Conservation (phyloP, 2,329 filamentous ascomycete species). For the Pseudopithomyces chartarum region DNA sequence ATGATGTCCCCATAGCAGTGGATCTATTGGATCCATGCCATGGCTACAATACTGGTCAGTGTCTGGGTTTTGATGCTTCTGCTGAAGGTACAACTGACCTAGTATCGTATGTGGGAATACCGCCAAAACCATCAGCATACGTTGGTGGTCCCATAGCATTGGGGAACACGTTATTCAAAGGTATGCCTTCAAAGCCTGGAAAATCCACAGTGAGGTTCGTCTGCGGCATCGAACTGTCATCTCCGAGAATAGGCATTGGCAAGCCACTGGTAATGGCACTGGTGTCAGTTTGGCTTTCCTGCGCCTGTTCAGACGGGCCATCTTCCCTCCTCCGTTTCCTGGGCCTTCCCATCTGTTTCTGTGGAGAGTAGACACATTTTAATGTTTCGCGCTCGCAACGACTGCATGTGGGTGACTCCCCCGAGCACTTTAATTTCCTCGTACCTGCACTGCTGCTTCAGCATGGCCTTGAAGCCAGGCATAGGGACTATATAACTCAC, state of each 20-base stretch:
- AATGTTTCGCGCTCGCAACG: conserved; percentile 50
- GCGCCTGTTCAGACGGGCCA: conserved; percentile 9
- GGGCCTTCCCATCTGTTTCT: conserved; percentile 58
- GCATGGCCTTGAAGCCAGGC: neutral
- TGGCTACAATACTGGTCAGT: neutral
- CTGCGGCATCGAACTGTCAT: conserved; percentile 18
- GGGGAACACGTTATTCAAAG: neutral
- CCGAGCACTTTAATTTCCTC: conserved; percentile 57
- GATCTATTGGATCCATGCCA: conserved; percentile 1
- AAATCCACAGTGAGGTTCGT: conserved; percentile 7
- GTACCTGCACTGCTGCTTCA: conserved; percentile 38
- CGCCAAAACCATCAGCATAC: neutral
- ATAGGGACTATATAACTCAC: conserved; percentile 27
- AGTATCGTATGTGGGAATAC: neutral
- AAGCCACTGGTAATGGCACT: conserved; percentile 7
- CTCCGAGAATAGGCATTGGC: conserved; percentile 8
- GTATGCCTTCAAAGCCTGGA: conserved; percentile 10
- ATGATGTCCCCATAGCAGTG: conserved; percentile 1
- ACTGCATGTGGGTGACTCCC: conserved; percentile 48
- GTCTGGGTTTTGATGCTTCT: neutral
- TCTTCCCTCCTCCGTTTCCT: conserved; percentile 51
- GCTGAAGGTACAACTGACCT: neutral
- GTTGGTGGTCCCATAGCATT: neutral
- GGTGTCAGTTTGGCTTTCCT: conserved; percentile 9
- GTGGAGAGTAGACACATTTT: conserved; percentile 52